Percentiles rank a stretch among this genome's conserved stretches.
Conservation (phyloP, 139 green algal species). For the Micromonas commoda region DNA sequence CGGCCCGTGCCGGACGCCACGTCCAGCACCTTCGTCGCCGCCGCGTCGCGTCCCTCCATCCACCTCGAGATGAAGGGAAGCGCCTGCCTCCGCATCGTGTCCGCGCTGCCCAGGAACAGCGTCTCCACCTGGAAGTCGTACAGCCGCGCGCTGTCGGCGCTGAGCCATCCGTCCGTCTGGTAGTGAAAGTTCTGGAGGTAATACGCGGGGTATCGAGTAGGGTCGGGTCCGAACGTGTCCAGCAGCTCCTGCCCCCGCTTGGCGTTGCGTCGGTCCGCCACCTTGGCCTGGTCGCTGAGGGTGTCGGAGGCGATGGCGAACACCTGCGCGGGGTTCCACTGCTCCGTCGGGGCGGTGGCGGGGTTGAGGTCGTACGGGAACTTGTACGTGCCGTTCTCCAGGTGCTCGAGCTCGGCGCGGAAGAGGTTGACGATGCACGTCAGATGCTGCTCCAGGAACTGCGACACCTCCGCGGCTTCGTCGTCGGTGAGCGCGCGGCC, state of each 20-base stretch:
- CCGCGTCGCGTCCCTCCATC: neutral
- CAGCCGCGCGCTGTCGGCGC: constrained; percentile 44
- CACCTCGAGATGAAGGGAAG: constrained; percentile 3
- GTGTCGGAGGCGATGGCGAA: neutral
- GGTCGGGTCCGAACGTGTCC: constrained; percentile 18
- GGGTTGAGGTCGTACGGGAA: constrained; percentile 24
- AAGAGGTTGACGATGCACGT: constrained; percentile 7
- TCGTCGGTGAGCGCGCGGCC: neutral
- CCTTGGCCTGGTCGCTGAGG: neutral
- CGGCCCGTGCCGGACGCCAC: constrained; percentile 73
- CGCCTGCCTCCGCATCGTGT: constrained; percentile 17
- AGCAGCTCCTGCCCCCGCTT: constrained; percentile 8
- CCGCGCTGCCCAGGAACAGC: constrained; percentile 20
- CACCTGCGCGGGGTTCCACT: constrained; percentile 1
- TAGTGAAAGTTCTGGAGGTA: constrained; percentile 81
- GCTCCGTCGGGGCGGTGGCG: neutral
- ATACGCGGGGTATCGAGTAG: constrained; percentile 68
- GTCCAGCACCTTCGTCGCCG: constrained; percentile 57
- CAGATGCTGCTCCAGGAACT: constrained; percentile 16
- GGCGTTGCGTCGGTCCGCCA: neutral
- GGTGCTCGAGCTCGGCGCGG: constrained; percentile 2
- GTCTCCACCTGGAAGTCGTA: constrained; percentile 59
- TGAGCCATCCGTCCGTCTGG: constrained; percentile 79
- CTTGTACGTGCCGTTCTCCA: constrained; percentile 17
- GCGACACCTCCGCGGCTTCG: neutral